Evolutionary conservation across 2,329 filamentous ascomycete genomes (phyloP).

Genomic region (Nothophoma quercina): DNA sequence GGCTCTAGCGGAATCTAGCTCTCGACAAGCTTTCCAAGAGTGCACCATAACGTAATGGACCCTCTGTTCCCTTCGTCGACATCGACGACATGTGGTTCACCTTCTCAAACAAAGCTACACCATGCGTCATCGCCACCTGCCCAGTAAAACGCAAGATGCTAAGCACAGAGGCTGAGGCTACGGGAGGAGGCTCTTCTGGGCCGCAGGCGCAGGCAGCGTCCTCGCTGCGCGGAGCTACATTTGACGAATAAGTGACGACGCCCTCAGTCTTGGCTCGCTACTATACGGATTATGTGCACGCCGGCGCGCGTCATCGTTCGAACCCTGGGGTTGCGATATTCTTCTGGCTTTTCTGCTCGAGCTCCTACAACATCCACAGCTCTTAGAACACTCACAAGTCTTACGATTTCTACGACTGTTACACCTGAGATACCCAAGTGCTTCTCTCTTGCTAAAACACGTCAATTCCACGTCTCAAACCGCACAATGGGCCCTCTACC

Average conservation of each 20-base stretch:
- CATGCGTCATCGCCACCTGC: constrained; percentile 29
- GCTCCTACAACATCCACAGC: neutral
- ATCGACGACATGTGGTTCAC: neutral
- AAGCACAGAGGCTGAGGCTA: constrained; percentile 14
- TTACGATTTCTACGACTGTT: neutral
- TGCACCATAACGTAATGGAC: constrained; percentile 14
- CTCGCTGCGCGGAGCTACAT: neutral
- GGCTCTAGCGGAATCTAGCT: constrained; percentile 11
- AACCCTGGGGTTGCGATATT: constrained; percentile 8
- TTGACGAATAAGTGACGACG: constrained; percentile 2
- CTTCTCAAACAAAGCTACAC: constrained; percentile 2
- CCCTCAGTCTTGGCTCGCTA: constrained; percentile 9
- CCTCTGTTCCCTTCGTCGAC: constrained; percentile 1
- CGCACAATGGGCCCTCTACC: constrained; percentile 34
- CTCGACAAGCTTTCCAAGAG: constrained; percentile 9
- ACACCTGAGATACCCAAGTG: neutral
- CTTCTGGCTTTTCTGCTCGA: neutral
- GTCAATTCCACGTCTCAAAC: neutral
- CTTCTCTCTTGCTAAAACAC: neutral
- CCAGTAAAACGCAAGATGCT: constrained; percentile 25
- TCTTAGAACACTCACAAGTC: neutral
- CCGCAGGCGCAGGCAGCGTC: constrained; percentile 3
- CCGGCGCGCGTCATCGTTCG: constrained; percentile 22
- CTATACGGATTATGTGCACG: constrained; percentile 16
- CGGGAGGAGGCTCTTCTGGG: constrained; percentile 23